Percentiles rank a stretch among this genome's conserved stretches.
These are phyloP conservation scores for Salvia hispanica DNA, from an alignment of 257 asterid genomes.

Conservation along the genomic window DNA sequence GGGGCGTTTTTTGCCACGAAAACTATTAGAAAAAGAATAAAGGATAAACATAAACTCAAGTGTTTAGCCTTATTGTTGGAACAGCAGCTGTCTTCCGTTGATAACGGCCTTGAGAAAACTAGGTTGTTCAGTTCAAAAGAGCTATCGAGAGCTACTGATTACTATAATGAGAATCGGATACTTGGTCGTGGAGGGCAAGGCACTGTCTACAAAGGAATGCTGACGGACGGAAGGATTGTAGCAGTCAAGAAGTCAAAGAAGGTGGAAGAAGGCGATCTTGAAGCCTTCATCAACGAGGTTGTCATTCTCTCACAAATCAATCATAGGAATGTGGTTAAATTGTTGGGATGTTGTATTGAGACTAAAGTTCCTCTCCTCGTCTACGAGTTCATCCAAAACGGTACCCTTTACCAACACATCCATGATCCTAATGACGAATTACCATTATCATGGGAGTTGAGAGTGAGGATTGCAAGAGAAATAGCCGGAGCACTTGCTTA, in stretches of 20 bases:
- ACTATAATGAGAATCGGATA: too few species aligned
- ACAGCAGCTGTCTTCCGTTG: too few species aligned
- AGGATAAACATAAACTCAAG: too few species aligned
- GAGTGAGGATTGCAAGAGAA: constrained; percentile 39
- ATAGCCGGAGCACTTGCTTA: constrained; percentile 42
- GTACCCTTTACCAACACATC: constrained; percentile 38
- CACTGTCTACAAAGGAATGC: too few species aligned
- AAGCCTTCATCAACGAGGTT: constrained; percentile 43
- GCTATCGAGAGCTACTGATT: too few species aligned
- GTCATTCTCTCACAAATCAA: constrained; percentile 42
- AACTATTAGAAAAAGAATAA: too few species aligned
- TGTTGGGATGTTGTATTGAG: constrained; percentile 40
- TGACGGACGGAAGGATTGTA: constrained; percentile 35
- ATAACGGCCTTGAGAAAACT: too few species aligned
- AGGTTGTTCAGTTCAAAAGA: too few species aligned
- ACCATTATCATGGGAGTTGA: constrained; percentile 38
- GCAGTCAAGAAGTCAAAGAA: constrained; percentile 42
- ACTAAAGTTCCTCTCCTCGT: constrained; percentile 41
- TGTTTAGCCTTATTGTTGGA: too few species aligned
- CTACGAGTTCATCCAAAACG: constrained; percentile 40
- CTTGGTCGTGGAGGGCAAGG: too few species aligned
- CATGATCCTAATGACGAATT: constrained; percentile 38
- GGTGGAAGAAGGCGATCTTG: constrained; percentile 30
- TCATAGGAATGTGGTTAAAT: constrained; percentile 41
- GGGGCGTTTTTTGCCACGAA: too few species aligned